Conservation (phyloP, 2,329 filamentous ascomycete genomes). For the Epichloe hybrida region DNA sequence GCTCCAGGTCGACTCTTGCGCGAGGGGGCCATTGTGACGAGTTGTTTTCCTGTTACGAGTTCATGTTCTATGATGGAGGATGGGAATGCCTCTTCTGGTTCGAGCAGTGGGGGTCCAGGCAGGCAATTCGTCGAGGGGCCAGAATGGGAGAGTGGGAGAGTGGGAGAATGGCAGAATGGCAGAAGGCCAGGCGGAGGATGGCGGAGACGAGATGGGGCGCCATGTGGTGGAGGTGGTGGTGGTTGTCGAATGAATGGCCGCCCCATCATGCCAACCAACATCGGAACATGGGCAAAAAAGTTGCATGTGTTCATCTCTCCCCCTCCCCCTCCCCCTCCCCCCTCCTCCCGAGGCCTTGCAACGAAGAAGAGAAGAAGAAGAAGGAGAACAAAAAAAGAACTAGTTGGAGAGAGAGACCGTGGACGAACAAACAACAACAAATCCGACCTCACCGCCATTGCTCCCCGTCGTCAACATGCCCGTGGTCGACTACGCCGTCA, state of each 20-base stretch:
- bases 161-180: too few species aligned
- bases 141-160: too few species aligned
- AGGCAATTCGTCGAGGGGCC: too few species aligned
- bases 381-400: not conserved
- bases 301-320: not conserved
- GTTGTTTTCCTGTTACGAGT: not conserved
- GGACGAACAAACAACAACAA: not conserved
- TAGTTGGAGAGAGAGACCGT: not conserved
- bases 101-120: too few species aligned
- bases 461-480: conserved; percentile 4
- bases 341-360: not conserved
- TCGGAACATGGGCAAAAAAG: too few species aligned
- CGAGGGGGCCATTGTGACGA: conserved; percentile 24
- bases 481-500: conserved; percentile 24
- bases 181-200: too few species aligned
- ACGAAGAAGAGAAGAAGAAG: not conserved
- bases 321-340: too few species aligned
- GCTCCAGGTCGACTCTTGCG: conserved; percentile 24
- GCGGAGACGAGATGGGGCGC: too few species aligned
- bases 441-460: not conserved
- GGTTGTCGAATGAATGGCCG: too few species aligned
- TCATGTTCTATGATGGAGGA: not conserved
- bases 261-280: too few species aligned
- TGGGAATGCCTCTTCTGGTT: not conserved
- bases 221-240: too few species aligned